phyloP scores from a whole-genome alignment of 139 green algal species.

The Tetraselmis striata region DNA sequence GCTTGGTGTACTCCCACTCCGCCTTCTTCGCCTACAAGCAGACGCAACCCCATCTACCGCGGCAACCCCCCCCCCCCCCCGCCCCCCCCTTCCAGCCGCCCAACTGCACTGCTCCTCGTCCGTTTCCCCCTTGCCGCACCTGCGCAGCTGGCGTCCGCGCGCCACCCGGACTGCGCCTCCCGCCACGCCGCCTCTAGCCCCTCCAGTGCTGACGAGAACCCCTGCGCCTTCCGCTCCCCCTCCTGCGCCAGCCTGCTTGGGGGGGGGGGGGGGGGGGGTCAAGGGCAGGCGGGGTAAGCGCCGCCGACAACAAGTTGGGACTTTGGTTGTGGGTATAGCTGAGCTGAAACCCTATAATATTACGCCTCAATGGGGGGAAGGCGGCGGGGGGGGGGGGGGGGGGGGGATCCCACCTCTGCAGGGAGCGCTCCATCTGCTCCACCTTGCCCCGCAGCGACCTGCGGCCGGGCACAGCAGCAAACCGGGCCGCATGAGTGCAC shows the following conservation, averaged over 20 bases:
- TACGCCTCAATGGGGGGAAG: background rate
- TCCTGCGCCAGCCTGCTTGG: background rate
- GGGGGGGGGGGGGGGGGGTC: no score
- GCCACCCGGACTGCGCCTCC: background rate
- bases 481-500: no score
- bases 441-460: background rate
- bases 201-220: background rate
- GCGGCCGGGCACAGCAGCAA: background rate
- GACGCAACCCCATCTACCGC: no score
- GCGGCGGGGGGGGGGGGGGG: no score
- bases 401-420: background rate
- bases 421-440: background rate
- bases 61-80: no score
- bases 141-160: background rate
- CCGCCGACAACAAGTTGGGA: no score
- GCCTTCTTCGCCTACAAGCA: background rate
- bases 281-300: no score
- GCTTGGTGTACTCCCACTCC: background rate
- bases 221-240: background rate
- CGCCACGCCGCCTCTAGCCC: background rate
- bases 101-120: no score
- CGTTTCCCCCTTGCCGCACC: no score
- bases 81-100: no score
- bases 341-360: background rate
- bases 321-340: no score